phyloP scores from a whole-genome alignment of 2,329 filamentous ascomycete species.

The Botrytis tulipae region DNA sequence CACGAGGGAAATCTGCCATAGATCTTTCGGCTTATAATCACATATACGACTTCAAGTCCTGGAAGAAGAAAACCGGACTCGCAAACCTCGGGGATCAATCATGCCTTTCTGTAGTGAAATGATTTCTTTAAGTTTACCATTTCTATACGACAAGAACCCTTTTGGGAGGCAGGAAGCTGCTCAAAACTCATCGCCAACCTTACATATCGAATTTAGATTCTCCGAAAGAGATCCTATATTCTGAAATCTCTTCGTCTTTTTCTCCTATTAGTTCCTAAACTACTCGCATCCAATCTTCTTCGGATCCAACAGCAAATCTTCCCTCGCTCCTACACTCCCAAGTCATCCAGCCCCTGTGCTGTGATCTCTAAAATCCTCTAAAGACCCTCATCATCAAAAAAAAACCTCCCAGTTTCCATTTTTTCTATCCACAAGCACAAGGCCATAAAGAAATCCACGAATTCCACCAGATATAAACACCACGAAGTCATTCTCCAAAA shows the following conservation, averaged over 20 bases:
- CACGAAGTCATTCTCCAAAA: background rate
- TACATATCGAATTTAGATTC: conserved; percentile 10
- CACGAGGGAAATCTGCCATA: too few relatives aligned
- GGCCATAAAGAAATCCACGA: accelerated
- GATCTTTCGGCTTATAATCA: too few relatives aligned
- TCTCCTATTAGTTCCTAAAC: conserved; percentile 9
- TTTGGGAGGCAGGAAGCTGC: conserved; percentile 12
- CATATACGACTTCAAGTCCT: too few relatives aligned
- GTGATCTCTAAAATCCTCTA: background rate
- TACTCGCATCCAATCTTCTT: conserved; percentile 6
- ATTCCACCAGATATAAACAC: conserved; percentile 1
- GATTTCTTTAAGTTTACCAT: too few relatives aligned
- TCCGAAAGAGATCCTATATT: conserved; percentile 4
- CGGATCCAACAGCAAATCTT: background rate
- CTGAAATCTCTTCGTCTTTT: background rate
- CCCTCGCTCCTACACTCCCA: background rate
- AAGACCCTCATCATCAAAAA: background rate
- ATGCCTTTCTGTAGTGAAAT: too few relatives aligned
- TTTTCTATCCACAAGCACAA: background rate
- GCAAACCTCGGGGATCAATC: too few relatives aligned
- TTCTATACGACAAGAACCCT: too few relatives aligned
- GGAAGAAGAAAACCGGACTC: too few relatives aligned
- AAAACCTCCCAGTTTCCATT: background rate
- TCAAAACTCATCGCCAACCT: conserved; percentile 37
- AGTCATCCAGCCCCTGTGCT: background rate